Base-by-base conservation (phyloP, 148 eudicot genomes). In the Chenopodium berlandieri region DNA sequence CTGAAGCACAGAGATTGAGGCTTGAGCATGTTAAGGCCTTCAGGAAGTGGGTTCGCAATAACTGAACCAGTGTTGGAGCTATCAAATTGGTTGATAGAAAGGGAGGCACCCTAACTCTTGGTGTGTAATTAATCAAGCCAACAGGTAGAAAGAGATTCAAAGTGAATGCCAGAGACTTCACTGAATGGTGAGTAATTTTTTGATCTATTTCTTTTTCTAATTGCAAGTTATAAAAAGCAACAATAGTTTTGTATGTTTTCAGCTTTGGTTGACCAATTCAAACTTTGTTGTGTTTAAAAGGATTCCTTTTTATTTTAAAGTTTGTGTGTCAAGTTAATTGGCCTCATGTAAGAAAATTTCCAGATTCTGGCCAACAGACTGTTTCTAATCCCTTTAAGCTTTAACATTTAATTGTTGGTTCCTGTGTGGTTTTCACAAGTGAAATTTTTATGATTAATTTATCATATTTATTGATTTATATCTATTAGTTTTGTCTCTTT, bases 1-100 rank as follows among this genome's bases (percentile, higher is more conserved):
- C 86, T 68, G 99, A 96, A 86, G 91, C 89, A 67, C 99, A 94
- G 80, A 84, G 82, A 75, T 81, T 83, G 84, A 90, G 99, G 87
- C 86, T 96, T 58, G 93, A 90, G 84, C 90, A 92, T 85, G 98
- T 94, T 54, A 77, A 73, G 76, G 94, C 91, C 79, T 94, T 96
- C 80, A 88, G 94, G 79, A 91, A 83, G 86, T 94, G 91, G 92
- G 88, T 88, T 87, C 90, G 92, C 40, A 88, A 88, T 70, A 79
- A 81, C 64, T 93, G 86, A 90, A 37, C 40, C 23, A 20, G 30
- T 60, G 71, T 44, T 60, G 30, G 30, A 1, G 5, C 47, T 19
- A 44, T n/a, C n/a, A 76, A 74, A 32, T 37, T 74, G 34, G 63
- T 27, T 40, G 40, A 52, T n/a, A 37, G 71, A 44, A 60, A 23